Evolutionary conservation across 2,329 filamentous ascomycete genomes (phyloP).

Genomic region (Epichloe typhina): DNA sequence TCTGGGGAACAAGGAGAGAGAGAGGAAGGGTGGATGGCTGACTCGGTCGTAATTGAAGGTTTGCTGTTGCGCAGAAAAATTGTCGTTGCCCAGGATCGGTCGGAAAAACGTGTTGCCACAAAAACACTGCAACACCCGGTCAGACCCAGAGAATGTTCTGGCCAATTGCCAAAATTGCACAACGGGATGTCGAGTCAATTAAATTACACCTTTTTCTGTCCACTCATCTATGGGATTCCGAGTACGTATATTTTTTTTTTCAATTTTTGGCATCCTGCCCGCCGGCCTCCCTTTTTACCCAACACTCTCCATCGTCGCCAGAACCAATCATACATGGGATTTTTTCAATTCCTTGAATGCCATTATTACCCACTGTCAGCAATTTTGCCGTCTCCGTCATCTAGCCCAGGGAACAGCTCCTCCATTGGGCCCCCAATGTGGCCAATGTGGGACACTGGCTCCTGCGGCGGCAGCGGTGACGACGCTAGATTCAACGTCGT

Average conservation of each 20-base stretch:
- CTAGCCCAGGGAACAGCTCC: constrained; percentile 1
- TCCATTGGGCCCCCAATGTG: constrained; percentile 2
- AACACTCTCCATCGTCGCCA: background rate
- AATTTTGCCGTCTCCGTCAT: background rate
- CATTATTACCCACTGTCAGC: background rate
- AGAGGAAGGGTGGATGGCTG: constrained; percentile 5
- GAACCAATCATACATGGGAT: background rate
- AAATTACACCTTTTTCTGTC: background rate
- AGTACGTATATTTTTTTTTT: background rate
- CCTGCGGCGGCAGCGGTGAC: background rate
- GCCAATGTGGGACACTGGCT: background rate
- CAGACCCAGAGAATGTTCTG: constrained; percentile 9
- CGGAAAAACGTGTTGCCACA: constrained; percentile 22
- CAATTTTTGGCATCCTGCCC: background rate
- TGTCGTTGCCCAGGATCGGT: constrained; percentile 24
- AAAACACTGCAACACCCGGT: background rate
- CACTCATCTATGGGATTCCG: background rate
- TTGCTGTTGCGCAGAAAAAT: constrained; percentile 24
- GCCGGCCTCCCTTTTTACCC: background rate
- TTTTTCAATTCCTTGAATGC: background rate
- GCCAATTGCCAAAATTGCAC: constrained; percentile 2
- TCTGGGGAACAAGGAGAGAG: constrained; percentile 6
- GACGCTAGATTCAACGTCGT: background rate
- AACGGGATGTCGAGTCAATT: no score
- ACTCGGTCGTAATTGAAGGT: constrained; percentile 5